Evolutionary conservation across 225 moss, liverwort and hornwort species (phyloP).

Genomic region (Polytrichum commune): DNA sequence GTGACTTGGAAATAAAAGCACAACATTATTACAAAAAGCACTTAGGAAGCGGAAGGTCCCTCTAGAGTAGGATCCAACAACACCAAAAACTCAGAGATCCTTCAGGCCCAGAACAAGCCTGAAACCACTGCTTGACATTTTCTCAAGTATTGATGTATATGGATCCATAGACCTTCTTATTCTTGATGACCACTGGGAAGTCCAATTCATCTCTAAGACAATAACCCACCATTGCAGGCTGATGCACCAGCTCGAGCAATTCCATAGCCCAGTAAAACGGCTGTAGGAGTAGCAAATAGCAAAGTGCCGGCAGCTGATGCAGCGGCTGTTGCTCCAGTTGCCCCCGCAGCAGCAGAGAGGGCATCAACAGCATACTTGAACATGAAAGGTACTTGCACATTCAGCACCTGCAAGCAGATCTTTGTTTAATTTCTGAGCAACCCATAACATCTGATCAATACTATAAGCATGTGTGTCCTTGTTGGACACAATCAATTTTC

Average conservation of each 20-base stretch:
- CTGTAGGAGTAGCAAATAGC: constrained; percentile 79
- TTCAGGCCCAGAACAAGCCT: too few relatives aligned
- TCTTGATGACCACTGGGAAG: too few relatives aligned
- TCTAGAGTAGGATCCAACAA: neutral
- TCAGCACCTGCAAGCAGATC: constrained; percentile 67
- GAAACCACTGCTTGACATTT: too few relatives aligned
- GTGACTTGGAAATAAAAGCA: constrained; percentile 14
- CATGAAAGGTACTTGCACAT: constrained; percentile 99
- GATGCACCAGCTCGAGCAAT: constrained; percentile 93
- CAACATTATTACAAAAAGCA: neutral
- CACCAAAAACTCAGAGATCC: too few relatives aligned
- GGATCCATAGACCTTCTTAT: too few relatives aligned
- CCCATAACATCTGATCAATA: neutral
- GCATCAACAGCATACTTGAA: constrained; percentile 95
- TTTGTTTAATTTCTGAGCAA: neutral
- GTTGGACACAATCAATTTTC: too few relatives aligned
- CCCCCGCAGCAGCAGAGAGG: constrained; percentile 85
- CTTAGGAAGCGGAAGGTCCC: neutral
- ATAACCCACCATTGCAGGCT: constrained; percentile 84
- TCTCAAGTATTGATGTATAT: too few relatives aligned
- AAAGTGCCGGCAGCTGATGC: constrained; percentile 62
- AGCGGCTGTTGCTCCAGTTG: constrained; percentile 85
- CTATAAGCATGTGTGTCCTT: too few relatives aligned
- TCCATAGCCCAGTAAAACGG: constrained; percentile 93
- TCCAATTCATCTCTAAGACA: neutral